Conservation (phyloP, 2,329 filamentous ascomycete species). For the Curvularia sp. region DNA sequence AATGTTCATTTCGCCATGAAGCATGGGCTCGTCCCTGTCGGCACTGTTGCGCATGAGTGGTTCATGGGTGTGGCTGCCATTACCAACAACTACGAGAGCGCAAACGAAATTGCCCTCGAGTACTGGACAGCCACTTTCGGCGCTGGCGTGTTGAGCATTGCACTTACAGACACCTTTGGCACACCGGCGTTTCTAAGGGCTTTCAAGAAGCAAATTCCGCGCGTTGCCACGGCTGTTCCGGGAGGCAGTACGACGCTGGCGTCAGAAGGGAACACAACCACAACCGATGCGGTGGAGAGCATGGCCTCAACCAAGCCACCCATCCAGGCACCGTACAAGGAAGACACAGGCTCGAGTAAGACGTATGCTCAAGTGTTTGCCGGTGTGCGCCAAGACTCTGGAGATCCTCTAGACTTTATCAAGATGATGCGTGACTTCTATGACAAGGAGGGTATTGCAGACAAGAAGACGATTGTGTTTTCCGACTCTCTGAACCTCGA, state of each 20-base stretch:
- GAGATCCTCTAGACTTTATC: slow-evolving; percentile 81
- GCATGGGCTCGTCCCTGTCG: slow-evolving; percentile 82
- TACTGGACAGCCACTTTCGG: slow-evolving; percentile 96
- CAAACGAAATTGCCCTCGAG: slow-evolving; percentile 81
- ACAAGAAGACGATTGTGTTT: slow-evolving; percentile 90
- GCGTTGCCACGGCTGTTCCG: slow-evolving; percentile 51
- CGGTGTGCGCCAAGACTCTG: slow-evolving; percentile 89
- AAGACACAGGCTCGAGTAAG: slow-evolving; percentile 53
- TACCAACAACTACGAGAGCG: slow-evolving; percentile 80
- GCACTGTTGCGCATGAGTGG: slow-evolving; percentile 96
- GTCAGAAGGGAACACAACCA: slow-evolving; percentile 54
- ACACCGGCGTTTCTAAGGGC: slow-evolving; percentile 86
- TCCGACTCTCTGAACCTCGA: slow-evolving; percentile 95
- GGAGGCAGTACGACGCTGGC: slow-evolving; percentile 51
- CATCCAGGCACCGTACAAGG: slow-evolving; percentile 54
- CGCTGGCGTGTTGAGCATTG: slow-evolving; percentile 80
- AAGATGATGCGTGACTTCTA: slow-evolving; percentile 83
- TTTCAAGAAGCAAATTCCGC: slow-evolving; percentile 73
- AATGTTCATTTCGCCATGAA: slow-evolving; percentile 98
- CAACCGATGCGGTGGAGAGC: slow-evolving; percentile 44
- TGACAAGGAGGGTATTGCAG: slow-evolving; percentile 73
- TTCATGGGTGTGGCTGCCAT: slow-evolving; percentile 98
- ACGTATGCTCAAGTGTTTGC: slow-evolving; percentile 84
- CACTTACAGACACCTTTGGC: slow-evolving; percentile 95
- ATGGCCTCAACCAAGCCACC: slow-evolving; percentile 53